Evolutionary conservation across 441 rosid genomes (phyloP).

Genomic region (Adansonia madagascariensis): DNA sequence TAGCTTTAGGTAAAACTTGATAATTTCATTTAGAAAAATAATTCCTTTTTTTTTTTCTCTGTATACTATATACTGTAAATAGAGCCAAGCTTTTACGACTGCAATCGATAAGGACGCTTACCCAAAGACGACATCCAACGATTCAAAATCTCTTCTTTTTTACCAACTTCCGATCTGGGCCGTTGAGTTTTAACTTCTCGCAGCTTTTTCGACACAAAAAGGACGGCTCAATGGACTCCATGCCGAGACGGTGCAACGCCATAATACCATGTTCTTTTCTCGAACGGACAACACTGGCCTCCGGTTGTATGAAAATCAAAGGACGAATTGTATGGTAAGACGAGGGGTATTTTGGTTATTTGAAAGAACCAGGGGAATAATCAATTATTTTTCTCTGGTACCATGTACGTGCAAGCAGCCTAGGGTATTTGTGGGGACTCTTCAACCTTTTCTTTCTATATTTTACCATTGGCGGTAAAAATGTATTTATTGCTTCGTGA

Average conservation of each 20-base stretch:
- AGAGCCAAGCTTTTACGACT: conserved; percentile 29
- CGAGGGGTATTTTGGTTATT: conserved; percentile 41
- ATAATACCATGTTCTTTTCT: conserved; percentile 50
- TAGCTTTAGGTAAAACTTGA: background rate
- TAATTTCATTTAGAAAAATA: background rate
- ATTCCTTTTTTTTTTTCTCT: background rate
- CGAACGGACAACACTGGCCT: conserved; percentile 44
- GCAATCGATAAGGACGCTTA: conserved; percentile 25
- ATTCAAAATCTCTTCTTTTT: conserved; percentile 31
- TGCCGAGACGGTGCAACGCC: conserved; percentile 55
- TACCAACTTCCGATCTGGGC: conserved; percentile 1
- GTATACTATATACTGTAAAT: background rate
- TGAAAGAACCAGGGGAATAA: background rate
- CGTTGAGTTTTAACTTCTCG: conserved; percentile 29
- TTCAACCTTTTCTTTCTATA: background rate
- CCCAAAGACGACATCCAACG: conserved; percentile 26
- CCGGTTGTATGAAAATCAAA: background rate
- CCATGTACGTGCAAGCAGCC: conserved; percentile 29
- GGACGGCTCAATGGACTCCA: conserved; percentile 63
- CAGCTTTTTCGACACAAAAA: conserved; percentile 51
- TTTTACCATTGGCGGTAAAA: conserved; percentile 23
- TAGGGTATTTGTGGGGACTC: conserved; percentile 25
- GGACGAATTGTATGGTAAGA: background rate
- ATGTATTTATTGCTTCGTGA: background rate
- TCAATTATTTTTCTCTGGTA: conserved; percentile 16